Base-by-base conservation (phyloP, 2,329 filamentous ascomycete genomes). In the Sporothrix brasiliensis region DNA sequence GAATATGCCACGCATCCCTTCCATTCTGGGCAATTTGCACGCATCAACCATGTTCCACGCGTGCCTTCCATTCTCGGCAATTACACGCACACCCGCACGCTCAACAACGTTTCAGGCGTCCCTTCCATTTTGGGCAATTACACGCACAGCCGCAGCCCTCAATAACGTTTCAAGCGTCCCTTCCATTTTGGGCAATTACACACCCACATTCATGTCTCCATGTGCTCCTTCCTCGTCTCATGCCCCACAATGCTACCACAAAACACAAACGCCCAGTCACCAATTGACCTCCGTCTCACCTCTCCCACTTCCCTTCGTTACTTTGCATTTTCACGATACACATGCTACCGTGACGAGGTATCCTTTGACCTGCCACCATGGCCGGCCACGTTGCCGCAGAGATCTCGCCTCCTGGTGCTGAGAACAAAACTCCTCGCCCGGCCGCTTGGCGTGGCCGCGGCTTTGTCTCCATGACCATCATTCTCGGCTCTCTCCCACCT, bases 401-500 rank as follows among this genome's bases (percentile, higher is more conserved):
- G 61, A 30, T n/a, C 21, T 13, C 61, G 24, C 61, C 61, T 4
- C 24, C 61, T 2, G 72, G 72, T 2, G 70, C 71, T 14, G 69
- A 72, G 24, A 39, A 54, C 52, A 74, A 74, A 14, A 69, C 70
- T 2, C 41, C 65, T 1, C 67, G 54, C 2, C 61, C 11, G 1
- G 47, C 58, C 1, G 0, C 6, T 5, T 73, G 72, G 70, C 34
- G 65, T 3, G 21, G 44, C 6, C 58, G 60, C 9, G 65, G 68
- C 50, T 72, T 34, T 47, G 24, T 27, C 0, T 11, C 39, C 41
- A 74, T 74, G 69, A 21, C 65, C 14, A 39, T 74, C 27, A 5
- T 34, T 7, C 52, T 92, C 14, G 78, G 78, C 3, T 7, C 27
- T 13, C 63, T 73, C 3, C 73, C 82, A 0, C 13, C 47, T 0